phyloP scores from a whole-genome alignment of 371 early-diverging fungal species.

The Haplosporangium sp. region DNA sequence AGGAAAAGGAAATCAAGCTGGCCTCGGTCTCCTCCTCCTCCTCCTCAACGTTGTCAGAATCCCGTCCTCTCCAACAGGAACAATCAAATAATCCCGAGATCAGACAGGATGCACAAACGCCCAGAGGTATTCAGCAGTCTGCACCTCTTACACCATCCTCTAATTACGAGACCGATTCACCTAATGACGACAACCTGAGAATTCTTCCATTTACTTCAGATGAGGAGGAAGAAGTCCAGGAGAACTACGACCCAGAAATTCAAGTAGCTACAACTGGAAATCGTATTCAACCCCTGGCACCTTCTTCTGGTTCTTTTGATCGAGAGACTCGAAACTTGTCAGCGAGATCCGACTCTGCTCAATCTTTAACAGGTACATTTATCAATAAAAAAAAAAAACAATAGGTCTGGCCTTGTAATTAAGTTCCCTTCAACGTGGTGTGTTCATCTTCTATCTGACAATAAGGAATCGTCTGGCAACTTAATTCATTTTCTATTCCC shows the following conservation, averaged over 20 bases:
- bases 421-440: background rate
- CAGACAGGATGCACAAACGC: constrained; percentile 6
- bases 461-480: background rate
- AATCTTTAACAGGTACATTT: constrained; percentile 4
- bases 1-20: constrained; percentile 29
- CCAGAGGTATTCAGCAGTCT: background rate
- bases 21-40: constrained; percentile 18
- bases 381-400: background rate
- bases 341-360: constrained; percentile 7
- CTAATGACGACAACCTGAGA: background rate
- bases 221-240: constrained; percentile 18
- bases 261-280: constrained; percentile 31
- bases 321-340: constrained; percentile 15
- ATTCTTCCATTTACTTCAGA: constrained; percentile 1
- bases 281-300: constrained; percentile 9
- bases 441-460: background rate
- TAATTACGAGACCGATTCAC: background rate
- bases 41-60: background rate
- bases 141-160: constrained; percentile 10
- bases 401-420: background rate
- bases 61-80: background rate
- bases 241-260: constrained; percentile 30
- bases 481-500: background rate
- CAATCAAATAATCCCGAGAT: background rate
- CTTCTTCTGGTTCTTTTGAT: constrained; percentile 15